Evolutionary conservation across 1,284 basidiomycete genomes (phyloP), one percentile per base, ranked within the genome.

Genomic region (Anthracocystis walkeri): DNA sequence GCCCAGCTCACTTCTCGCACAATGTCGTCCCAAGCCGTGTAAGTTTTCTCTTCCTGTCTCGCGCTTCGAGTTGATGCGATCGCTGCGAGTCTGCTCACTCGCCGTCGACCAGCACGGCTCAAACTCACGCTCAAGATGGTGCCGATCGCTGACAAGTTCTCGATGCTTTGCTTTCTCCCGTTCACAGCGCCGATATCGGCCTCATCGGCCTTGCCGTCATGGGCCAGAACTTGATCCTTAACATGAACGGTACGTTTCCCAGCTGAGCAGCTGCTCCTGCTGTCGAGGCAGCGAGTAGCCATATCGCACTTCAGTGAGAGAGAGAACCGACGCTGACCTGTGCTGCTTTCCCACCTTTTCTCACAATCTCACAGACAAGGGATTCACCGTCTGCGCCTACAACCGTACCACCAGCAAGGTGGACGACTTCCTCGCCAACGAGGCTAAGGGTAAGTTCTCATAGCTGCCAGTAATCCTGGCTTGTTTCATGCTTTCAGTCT

Each of bases 351-450:
- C 49, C n/a, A 14, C 16, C 18, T 41, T 29, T 38, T 4, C 7
- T n/a, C 42, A 10, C 33, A 33, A 29, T 3, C 23, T n/a, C 25
- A 61, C 65, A 83, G 96, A 98, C 90, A 98, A 99, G 89, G 97
- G 97, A 58, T 99, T 95, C 89, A 95, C 88, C 78, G 97, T 99
- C 82, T 92, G 94, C 79, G 95, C 94, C 25, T 99, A 92, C 89
- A 99, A 99, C 90, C 93, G 96, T 82, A 99, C 96, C 52, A 92
- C 91, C 81, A 92, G 90, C 88, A 99, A 99, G 88, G 95, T 99
- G 80, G 95, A 97, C 87, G 86, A 90, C 86, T 99, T 99, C 90
- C 90, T 99, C 73, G 90, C 89, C 76, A 95, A 97, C 87, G 94
- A 99, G 88, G 97, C 97, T 77, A 98, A 98, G 90, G 96, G 95